Conservation (phyloP, 257 asterid genomes). For the Solanum corneliomulleri region DNA sequence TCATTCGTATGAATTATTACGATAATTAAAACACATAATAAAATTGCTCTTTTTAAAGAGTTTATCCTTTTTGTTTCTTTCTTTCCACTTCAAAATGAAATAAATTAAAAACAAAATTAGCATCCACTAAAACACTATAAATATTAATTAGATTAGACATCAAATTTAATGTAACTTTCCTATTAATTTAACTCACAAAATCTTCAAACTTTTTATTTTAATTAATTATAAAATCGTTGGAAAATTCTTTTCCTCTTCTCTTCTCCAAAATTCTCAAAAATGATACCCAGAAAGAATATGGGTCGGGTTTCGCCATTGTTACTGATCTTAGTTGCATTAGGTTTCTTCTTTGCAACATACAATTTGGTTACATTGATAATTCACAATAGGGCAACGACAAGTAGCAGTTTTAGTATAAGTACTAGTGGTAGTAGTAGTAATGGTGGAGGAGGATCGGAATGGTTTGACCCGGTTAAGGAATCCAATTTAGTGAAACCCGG, state of each 20-base stretch:
- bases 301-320: conserved; percentile 65
- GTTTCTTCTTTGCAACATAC: conserved; percentile 75
- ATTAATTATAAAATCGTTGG: neutral
- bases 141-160: too few species aligned
- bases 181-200: neutral
- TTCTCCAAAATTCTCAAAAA: neutral
- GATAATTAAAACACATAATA: neutral
- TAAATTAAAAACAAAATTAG: too few species aligned
- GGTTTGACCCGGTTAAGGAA: neutral
- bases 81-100: neutral
- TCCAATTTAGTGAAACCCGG: neutral
- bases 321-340: conserved; percentile 57
- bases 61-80: neutral
- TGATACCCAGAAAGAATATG: conserved; percentile 45
- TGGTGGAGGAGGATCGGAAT: neutral
- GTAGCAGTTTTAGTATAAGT: neutral
- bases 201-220: neutral
- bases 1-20: too few species aligned
- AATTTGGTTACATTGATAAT: conserved; percentile 64
- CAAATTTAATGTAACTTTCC: neutral
- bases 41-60: neutral
- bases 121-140: neutral
- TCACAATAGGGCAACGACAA: conserved; percentile 21
- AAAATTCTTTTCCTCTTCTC: neutral
- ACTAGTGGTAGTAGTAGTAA: neutral